These are phyloP conservation scores for Blepharisma japonicum DNA, from an alignment of 73 alveolate species.

Conservation along the genomic window DNA sequence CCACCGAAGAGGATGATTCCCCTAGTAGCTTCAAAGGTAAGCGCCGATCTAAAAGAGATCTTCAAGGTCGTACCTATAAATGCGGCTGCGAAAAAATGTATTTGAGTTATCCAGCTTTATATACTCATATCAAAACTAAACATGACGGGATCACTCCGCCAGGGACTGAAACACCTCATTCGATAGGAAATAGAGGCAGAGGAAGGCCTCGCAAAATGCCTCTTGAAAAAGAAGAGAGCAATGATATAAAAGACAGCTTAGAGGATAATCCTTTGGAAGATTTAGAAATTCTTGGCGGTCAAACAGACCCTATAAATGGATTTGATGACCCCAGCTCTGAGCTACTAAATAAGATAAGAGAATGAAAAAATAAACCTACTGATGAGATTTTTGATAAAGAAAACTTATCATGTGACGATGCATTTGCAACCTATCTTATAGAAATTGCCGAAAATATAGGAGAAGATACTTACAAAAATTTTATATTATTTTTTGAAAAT, in stretches of 20 bases:
- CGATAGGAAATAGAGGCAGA: not conserved
- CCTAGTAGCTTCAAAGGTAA: not conserved
- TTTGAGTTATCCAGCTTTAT: constrained; percentile 97
- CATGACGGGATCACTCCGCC: constrained; percentile 85
- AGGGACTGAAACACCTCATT: constrained; percentile 59
- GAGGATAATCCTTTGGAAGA: not conserved
- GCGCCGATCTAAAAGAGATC: constrained; percentile 49
- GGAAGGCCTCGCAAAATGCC: constrained; percentile 21
- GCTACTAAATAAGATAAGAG: no score
- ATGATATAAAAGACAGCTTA: not conserved
- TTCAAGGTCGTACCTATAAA: constrained; percentile 63
- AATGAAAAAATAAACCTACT: no score
- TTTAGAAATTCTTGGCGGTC: constrained; percentile 2
- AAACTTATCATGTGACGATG: not conserved
- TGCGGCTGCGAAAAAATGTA: constrained; percentile 97
- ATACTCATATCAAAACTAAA: constrained; percentile 95
- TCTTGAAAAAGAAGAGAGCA: not conserved
- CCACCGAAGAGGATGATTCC: no score
- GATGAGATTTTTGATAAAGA: not conserved
- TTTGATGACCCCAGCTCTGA: not conserved
- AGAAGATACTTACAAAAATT: constrained; percentile 29
- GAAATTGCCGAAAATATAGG: not conserved
- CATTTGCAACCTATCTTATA: constrained; percentile 9
- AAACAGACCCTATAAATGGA: constrained; percentile 9
- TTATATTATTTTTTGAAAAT: constrained; percentile 29